Conservation (phyloP, 1,284 basidiomycete species). For the Meripilus lineatus region DNA sequence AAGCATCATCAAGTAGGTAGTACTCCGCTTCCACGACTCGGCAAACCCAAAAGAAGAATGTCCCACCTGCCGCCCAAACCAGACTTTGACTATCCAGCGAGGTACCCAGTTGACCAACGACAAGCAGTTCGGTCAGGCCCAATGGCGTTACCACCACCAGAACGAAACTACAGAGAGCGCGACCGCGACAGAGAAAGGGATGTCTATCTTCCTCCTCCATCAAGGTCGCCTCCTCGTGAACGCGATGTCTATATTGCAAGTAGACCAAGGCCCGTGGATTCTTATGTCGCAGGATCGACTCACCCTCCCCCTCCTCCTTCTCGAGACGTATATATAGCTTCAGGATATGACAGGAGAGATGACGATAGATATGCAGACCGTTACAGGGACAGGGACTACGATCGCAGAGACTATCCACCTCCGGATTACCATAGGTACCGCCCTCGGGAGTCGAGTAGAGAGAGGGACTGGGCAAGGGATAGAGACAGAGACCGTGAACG, state of each 20-base stretch:
- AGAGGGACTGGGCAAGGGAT: slow-evolving; percentile 13
- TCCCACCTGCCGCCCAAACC: slow-evolving; percentile 30
- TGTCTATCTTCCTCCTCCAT: slow-evolving; percentile 12
- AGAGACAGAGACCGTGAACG: slow-evolving; percentile 5
- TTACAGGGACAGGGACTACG: slow-evolving; percentile 18
- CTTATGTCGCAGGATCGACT: slow-evolving; percentile 18
- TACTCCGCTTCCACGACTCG: background rate
- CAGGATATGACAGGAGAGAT: slow-evolving; percentile 19
- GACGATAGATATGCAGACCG: slow-evolving; percentile 17
- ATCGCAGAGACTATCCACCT: slow-evolving; percentile 16
- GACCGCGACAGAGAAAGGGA: slow-evolving; percentile 6
- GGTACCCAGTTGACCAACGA: background rate
- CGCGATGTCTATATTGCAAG: slow-evolving; percentile 21
- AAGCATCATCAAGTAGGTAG: too few species aligned
- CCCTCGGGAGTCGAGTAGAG: slow-evolving; percentile 15
- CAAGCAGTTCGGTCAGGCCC: too few species aligned
- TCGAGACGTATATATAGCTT: slow-evolving; percentile 14
- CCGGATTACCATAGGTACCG: slow-evolving; percentile 13
- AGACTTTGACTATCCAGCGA: slow-evolving; percentile 22
- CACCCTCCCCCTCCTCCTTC: slow-evolving; percentile 12
- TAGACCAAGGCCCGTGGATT: slow-evolving; percentile 18
- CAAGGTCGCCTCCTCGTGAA: slow-evolving; percentile 14
- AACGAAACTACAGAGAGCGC: too few species aligned
- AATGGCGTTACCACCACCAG: too few species aligned
- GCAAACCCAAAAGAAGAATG: slow-evolving; percentile 14